phyloP scores from a whole-genome alignment of 768 basidiomycete genomes.

The Dacryopinax spathularia region DNA sequence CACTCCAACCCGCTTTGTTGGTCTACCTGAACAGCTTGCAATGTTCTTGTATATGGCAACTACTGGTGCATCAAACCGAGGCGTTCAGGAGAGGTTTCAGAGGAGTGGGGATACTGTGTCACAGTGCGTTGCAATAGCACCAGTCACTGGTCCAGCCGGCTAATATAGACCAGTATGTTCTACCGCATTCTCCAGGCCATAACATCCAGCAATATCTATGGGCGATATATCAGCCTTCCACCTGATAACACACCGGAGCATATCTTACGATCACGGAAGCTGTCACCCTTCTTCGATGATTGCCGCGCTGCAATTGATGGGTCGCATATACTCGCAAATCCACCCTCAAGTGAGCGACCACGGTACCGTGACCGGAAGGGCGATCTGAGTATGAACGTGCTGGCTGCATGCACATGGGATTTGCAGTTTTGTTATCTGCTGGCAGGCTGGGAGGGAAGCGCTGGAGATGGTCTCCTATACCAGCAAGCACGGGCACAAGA shows the following conservation, averaged over 20 bases:
- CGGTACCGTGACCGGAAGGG: constrained; percentile 19
- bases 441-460: constrained; percentile 21
- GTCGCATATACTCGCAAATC: constrained; percentile 17
- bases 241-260: constrained; percentile 14
- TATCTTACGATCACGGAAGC: constrained; percentile 16
- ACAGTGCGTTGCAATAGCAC: constrained; percentile 19
- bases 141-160: too few species aligned
- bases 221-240: constrained; percentile 15
- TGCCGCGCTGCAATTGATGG: constrained; percentile 17
- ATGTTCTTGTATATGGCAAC: constrained; percentile 25
- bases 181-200: constrained; percentile 15
- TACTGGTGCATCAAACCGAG: constrained; percentile 19
- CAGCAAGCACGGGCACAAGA: constrained; percentile 16
- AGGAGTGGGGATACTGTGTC: constrained; percentile 27
- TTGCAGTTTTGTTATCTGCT: constrained; percentile 22
- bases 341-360: constrained; percentile 11
- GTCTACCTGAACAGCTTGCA: constrained; percentile 26
- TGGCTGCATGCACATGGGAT: constrained; percentile 18
- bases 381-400: constrained; percentile 20
- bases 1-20: constrained; percentile 16
- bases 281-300: constrained; percentile 21
- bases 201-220: constrained; percentile 19
- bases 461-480: constrained; percentile 18
- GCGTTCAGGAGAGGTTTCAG: constrained; percentile 28
- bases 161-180: constrained; percentile 14